These are phyloP conservation scores for Glonium stellatum DNA, from an alignment of 495 filamentous ascomycete genomes.

Conservation along the genomic window DNA sequence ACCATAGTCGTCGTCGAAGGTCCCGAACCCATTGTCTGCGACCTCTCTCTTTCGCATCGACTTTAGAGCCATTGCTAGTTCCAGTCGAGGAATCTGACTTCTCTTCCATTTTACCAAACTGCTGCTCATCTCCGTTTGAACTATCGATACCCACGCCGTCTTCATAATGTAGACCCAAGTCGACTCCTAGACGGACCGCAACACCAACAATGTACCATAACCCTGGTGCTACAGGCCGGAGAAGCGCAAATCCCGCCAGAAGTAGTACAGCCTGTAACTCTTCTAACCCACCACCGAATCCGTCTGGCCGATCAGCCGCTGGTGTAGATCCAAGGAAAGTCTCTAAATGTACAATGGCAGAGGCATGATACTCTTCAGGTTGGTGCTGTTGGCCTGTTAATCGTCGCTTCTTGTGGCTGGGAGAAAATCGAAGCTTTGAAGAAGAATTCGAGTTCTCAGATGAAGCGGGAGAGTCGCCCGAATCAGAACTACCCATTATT, in stretches of 20 bases:
- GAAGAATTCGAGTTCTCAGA: slow-evolving; percentile 19
- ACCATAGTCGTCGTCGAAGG: slow-evolving; percentile 82
- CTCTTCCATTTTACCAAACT: slow-evolving; percentile 11
- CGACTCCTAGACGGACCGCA: slow-evolving; percentile 80
- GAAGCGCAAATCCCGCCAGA: slow-evolving; percentile 81
- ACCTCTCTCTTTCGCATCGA: slow-evolving; percentile 57
- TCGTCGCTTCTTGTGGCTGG: slow-evolving; percentile 45
- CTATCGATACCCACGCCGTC: slow-evolving; percentile 67
- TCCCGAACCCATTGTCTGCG: slow-evolving; percentile 82
- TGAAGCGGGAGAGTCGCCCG: slow-evolving; percentile 30
- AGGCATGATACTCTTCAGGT: slow-evolving; percentile 93
- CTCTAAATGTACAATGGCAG: slow-evolving; percentile 85
- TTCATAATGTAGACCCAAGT: slow-evolving; percentile 88
- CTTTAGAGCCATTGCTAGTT: slow-evolving; percentile 9
- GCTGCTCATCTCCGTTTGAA: slow-evolving; percentile 24
- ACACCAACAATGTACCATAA: slow-evolving; percentile 97
- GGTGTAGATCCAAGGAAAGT: slow-evolving; percentile 67
- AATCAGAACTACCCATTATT: slow-evolving; percentile 60
- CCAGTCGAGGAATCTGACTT: slow-evolving; percentile 6
- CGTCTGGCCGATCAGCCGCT: slow-evolving; percentile 47
- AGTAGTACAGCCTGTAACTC: slow-evolving; percentile 88
- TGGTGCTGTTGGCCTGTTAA: slow-evolving; percentile 64
- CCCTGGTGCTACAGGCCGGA: slow-evolving; percentile 85
- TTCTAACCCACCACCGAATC: slow-evolving; percentile 73
- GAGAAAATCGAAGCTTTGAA: slow-evolving; percentile 27